These are phyloP conservation scores for Epichloe baconii DNA, from an alignment of 2,329 filamentous ascomycete genomes.

Conservation along the genomic window DNA sequence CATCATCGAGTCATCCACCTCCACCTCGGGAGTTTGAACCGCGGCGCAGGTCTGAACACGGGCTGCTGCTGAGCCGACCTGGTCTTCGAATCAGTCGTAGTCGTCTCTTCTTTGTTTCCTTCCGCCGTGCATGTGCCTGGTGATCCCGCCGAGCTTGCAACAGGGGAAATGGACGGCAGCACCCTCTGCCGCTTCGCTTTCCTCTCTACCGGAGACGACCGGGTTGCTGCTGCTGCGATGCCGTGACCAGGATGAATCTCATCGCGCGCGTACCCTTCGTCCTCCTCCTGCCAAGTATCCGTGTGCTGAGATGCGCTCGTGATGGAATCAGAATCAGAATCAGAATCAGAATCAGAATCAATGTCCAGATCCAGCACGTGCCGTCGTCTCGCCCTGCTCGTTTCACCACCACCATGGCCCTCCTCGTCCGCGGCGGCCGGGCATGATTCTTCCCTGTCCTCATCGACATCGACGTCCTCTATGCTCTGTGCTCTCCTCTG, in stretches of 20 bases:
- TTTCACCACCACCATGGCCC: neutral
- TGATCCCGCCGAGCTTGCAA: slow-evolving; percentile 7
- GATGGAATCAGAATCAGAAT: neutral
- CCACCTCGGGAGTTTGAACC: slow-evolving; percentile 23
- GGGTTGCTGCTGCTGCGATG: no score
- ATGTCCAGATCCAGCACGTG: neutral
- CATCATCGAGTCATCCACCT: slow-evolving; percentile 8
- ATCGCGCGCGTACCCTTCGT: neutral
- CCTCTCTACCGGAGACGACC: slow-evolving; percentile 5
- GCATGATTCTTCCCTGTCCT: slow-evolving; percentile 7
- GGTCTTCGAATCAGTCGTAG: neutral
- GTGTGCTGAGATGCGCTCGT: neutral
- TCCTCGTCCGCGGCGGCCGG: neutral
- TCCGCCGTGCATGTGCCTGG: neutral
- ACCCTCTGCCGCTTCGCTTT: slow-evolving; percentile 8
- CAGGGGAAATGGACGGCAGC: slow-evolving; percentile 11
- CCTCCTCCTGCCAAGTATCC: neutral
- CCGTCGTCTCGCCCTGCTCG: neutral
- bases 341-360: neutral
- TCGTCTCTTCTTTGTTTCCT: neutral
- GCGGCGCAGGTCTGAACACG: slow-evolving; percentile 25
- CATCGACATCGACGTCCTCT: slow-evolving; percentile 23
- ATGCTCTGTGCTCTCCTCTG: slow-evolving; percentile 16
- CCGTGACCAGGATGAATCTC: neutral
- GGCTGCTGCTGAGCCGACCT: slow-evolving; percentile 18